A percentile compares a stretch with the other conserved stretches of the same genome.
phyloP scores from a whole-genome alignment of 768 basidiomycete genomes.

The Strobilomyces confusus region DNA sequence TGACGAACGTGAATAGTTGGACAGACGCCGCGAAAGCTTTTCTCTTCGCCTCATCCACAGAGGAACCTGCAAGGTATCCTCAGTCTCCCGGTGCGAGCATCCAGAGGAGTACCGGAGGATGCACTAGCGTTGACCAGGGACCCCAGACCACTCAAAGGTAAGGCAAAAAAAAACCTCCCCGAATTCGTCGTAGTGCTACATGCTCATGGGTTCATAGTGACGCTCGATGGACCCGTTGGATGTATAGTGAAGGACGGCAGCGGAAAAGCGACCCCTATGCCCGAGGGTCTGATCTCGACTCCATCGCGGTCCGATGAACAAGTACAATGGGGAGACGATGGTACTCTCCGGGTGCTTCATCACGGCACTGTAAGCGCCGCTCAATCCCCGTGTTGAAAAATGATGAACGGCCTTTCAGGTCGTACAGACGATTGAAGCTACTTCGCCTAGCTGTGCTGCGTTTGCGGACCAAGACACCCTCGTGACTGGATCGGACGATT shows the following conservation, averaged over 20 bases:
- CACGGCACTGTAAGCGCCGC: conserved; percentile 52
- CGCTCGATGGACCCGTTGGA: conserved; percentile 37
- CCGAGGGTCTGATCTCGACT: conserved; percentile 51
- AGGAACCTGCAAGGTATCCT: conserved; percentile 69
- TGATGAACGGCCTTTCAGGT: conserved; percentile 38
- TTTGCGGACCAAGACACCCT: conserved; percentile 74
- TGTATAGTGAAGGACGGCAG: conserved; percentile 47
- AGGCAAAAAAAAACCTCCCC: neutral
- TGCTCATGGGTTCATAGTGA: conserved; percentile 31
- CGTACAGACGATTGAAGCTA: conserved; percentile 73
- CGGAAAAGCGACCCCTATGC: conserved; percentile 53
- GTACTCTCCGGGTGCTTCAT: conserved; percentile 57
- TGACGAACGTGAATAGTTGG: conserved; percentile 53
- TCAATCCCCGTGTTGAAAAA: neutral
- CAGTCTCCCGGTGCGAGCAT: conserved; percentile 63
- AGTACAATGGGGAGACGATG: conserved; percentile 61
- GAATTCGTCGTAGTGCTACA: neutral
- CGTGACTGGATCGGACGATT: conserved; percentile 77
- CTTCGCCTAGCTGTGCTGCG: conserved; percentile 65
- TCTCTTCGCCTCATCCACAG: conserved; percentile 68
- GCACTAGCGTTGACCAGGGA: conserved; percentile 63
- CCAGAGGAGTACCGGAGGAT: conserved; percentile 84
- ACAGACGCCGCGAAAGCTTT: conserved; percentile 88
- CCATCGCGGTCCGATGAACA: conserved; percentile 65
- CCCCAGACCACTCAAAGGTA: conserved; percentile 55